Evolutionary conservation across 768 basidiomycete species (phyloP).

Genomic region (Naematelia aurantialba): DNA sequence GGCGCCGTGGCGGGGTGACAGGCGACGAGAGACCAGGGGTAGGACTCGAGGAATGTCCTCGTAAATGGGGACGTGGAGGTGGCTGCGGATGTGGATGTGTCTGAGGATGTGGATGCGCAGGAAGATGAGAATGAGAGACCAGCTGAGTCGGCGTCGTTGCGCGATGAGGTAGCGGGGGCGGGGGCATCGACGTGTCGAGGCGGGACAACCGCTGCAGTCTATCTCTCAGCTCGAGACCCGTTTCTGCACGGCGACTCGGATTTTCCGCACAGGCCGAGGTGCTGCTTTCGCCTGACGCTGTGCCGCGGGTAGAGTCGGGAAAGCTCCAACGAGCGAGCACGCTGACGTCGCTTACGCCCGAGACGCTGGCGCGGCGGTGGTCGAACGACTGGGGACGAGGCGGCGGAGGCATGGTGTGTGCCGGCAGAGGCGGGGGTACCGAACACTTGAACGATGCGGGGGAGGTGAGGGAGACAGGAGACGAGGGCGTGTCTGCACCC

Average conservation of each 20-base stretch:
- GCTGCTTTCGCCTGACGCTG: not conserved
- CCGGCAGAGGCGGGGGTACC: not conserved
- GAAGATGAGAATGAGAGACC: constrained; percentile 3
- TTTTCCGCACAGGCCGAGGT: not conserved
- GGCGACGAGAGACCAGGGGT: not conserved
- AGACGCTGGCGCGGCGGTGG: not conserved
- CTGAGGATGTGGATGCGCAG: not conserved
- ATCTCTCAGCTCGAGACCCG: constrained; percentile 1
- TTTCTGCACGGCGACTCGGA: not conserved
- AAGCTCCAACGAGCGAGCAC: not conserved
- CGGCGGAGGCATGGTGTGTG: not conserved
- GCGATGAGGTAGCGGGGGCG: not conserved
- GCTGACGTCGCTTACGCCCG: not conserved
- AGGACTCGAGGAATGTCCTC: not conserved
- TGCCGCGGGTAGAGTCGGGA: not conserved
- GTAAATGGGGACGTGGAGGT: too few species aligned
- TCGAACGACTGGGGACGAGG: not conserved
- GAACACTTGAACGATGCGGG: not conserved
- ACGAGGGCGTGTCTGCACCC: not conserved
- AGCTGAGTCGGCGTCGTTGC: not conserved
- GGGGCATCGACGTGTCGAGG: constrained; percentile 6
- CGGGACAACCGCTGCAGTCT: constrained; percentile 12
- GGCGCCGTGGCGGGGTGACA: not conserved
- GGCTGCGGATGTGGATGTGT: too few species aligned
- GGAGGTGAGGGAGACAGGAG: not conserved